These are phyloP conservation scores for Pythium sp. DNA, from an alignment of 352 stramenopile species.

Conservation along the genomic window DNA sequence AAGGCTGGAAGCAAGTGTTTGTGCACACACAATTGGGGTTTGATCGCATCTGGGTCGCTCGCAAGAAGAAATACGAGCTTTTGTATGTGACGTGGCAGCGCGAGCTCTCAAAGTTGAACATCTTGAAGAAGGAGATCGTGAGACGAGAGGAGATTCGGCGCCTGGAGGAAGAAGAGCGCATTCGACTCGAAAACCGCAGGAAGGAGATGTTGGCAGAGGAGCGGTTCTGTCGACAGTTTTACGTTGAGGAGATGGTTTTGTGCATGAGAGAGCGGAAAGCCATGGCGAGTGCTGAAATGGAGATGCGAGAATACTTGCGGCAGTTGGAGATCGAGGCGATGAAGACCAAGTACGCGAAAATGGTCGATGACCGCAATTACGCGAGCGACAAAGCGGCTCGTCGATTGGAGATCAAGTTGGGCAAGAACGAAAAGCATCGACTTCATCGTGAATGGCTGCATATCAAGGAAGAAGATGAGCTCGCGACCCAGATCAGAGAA, in stretches of 20 bases:
- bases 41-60: slow-evolving; percentile 41
- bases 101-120: slow-evolving; percentile 42
- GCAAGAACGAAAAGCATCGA: slow-evolving; percentile 77
- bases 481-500: slow-evolving; percentile 59
- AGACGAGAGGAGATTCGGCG: slow-evolving; percentile 52
- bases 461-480: slow-evolving; percentile 63
- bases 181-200: slow-evolving; percentile 31
- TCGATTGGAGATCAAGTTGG: slow-evolving; percentile 71
- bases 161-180: slow-evolving; percentile 46
- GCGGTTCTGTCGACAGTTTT: slow-evolving; percentile 53
- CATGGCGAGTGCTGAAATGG: slow-evolving; percentile 60
- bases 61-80: slow-evolving; percentile 35
- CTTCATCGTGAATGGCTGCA: slow-evolving; percentile 67
- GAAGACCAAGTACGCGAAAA: slow-evolving; percentile 73
- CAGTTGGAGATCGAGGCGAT: slow-evolving; percentile 64
- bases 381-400: slow-evolving; percentile 64
- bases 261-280: slow-evolving; percentile 62
- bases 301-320: slow-evolving; percentile 69
- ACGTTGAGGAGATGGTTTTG: slow-evolving; percentile 56
- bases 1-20: slow-evolving; percentile 2
- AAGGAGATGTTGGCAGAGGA: slow-evolving; percentile 77
- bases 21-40: slow-evolving; percentile 21
- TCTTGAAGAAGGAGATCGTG: slow-evolving; percentile 47
- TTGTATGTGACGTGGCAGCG: slow-evolving; percentile 38
- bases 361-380: slow-evolving; percentile 58